Conservation (phyloP, 768 basidiomycete species). For the Suillus lakei region DNA sequence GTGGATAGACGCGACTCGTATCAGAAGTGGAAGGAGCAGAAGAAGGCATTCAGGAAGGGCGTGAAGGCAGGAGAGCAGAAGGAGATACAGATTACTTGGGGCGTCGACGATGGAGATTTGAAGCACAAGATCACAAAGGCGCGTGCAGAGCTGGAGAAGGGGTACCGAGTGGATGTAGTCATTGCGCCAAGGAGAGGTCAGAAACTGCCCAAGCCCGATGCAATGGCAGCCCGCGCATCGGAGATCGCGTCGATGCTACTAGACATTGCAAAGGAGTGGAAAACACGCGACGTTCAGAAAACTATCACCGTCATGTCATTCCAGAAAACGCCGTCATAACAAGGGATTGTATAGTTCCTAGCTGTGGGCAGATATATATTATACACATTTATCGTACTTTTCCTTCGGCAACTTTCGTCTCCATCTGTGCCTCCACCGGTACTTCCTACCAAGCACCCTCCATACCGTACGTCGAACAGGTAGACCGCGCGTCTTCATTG, state of each 20-base stretch:
- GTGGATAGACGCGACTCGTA: slow-evolving; percentile 49
- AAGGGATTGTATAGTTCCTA: slow-evolving; percentile 4
- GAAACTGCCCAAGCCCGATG: slow-evolving; percentile 36
- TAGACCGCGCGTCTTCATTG: slow-evolving; percentile 39
- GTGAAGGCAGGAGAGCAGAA: slow-evolving; percentile 45
- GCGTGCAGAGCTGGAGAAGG: slow-evolving; percentile 61
- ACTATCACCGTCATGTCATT: slow-evolving; percentile 49
- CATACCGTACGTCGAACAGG: slow-evolving; percentile 34
- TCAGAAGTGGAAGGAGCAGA: slow-evolving; percentile 42
- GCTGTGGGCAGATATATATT: slow-evolving; percentile 15
- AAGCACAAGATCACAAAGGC: slow-evolving; percentile 69
- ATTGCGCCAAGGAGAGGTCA: slow-evolving; percentile 56
- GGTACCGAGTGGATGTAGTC: slow-evolving; percentile 58
- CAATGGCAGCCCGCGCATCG: slow-evolving; percentile 50
- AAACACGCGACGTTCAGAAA: slow-evolving; percentile 43
- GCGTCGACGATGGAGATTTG: slow-evolving; percentile 59
- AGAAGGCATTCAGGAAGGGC: slow-evolving; percentile 38
- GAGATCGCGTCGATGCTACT: slow-evolving; percentile 46
- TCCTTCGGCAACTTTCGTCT: slow-evolving; percentile 16
- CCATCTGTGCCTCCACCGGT: slow-evolving; percentile 24
- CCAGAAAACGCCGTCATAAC: slow-evolving; percentile 36
- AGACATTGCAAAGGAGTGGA: slow-evolving; percentile 61
- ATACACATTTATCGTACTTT: slow-evolving; percentile 32
- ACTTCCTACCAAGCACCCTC: slow-evolving; percentile 22
- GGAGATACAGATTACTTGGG: slow-evolving; percentile 78